Conservation (phyloP, 441 rosid species). For the Erodium trifolium region DNA sequence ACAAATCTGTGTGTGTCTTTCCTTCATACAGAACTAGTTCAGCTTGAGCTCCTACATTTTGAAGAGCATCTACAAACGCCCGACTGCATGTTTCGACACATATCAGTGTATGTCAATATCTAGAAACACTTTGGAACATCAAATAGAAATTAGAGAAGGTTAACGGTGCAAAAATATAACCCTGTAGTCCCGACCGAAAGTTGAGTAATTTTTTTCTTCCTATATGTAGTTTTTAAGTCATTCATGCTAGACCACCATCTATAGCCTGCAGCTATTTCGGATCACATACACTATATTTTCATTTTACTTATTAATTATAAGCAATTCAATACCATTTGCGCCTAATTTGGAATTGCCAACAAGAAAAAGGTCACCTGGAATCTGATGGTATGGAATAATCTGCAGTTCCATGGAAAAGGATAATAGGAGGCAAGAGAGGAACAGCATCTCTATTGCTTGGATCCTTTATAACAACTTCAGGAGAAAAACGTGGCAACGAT, state of each 20-base stretch:
- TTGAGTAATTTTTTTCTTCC: no score
- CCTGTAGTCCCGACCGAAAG: no score
- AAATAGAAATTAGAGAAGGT: not conserved
- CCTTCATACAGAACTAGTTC: conserved; percentile 42
- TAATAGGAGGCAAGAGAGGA: conserved; percentile 45
- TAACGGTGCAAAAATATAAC: no score
- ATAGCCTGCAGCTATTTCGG: not conserved
- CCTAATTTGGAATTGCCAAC: not conserved
- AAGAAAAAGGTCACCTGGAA: conserved; percentile 43
- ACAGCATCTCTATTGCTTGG: conserved; percentile 34
- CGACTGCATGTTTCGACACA: conserved; percentile 31
- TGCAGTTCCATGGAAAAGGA: conserved; percentile 58
- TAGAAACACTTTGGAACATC: conserved; percentile 8
- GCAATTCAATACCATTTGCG: not conserved
- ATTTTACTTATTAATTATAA: no score
- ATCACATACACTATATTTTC: no score
- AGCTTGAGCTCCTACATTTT: conserved; percentile 35
- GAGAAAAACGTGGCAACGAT: conserved; percentile 49
- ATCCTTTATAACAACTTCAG: conserved; percentile 42
- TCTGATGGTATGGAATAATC: conserved; percentile 61
- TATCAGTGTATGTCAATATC: conserved; percentile 1
- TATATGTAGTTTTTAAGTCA: not conserved
- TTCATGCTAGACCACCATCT: not conserved
- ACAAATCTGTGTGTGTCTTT: conserved; percentile 63
- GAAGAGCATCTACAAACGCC: conserved; percentile 39